These are phyloP conservation scores for Myxozyma vanderwaltii DNA, from an alignment of 805 yeast species.

Conservation along the genomic window DNA sequence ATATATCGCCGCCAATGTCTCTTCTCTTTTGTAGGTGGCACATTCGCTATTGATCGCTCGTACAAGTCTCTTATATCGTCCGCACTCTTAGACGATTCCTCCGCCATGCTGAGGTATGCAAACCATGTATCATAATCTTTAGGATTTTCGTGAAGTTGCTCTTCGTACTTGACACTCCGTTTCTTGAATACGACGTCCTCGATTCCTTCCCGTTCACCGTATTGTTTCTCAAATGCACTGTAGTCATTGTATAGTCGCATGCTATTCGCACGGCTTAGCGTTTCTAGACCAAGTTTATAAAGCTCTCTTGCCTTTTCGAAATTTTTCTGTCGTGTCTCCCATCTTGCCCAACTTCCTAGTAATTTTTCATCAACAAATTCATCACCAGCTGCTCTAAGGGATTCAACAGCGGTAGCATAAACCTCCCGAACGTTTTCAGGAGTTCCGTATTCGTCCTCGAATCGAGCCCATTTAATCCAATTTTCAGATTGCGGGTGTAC, in stretches of 20 bases:
- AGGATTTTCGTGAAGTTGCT: constrained; percentile 50
- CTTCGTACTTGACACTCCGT: constrained; percentile 59
- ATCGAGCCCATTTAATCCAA: constrained; percentile 77
- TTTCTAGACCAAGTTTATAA: constrained; percentile 53
- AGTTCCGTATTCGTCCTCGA: constrained; percentile 60
- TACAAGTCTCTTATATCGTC: constrained; percentile 45
- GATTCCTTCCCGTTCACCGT: constrained; percentile 59
- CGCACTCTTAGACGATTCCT: constrained; percentile 43
- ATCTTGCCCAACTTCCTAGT: constrained; percentile 61
- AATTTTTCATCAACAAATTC: constrained; percentile 46
- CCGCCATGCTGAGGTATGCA: constrained; percentile 60
- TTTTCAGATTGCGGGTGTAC: constrained; percentile 55
- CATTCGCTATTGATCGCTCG: constrained; percentile 49
- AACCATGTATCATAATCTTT: constrained; percentile 82
- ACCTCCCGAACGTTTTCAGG: constrained; percentile 58
- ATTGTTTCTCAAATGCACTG: constrained; percentile 64
- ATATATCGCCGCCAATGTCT: constrained; percentile 69
- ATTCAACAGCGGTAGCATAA: constrained; percentile 67
- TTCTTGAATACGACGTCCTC: constrained; percentile 56
- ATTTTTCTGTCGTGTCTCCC: constrained; percentile 67
- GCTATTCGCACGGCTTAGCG: constrained; percentile 46
- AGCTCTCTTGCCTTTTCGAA: constrained; percentile 64
- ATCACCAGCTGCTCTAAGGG: constrained; percentile 42
- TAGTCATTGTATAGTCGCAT: constrained; percentile 49
- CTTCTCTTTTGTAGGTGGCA: constrained; percentile 48